Percentiles rank a stretch among this genome's conserved stretches.
Evolutionary conservation across 1,139 yeast genomes (phyloP).

Genomic region (Zygoascus sp.): DNA sequence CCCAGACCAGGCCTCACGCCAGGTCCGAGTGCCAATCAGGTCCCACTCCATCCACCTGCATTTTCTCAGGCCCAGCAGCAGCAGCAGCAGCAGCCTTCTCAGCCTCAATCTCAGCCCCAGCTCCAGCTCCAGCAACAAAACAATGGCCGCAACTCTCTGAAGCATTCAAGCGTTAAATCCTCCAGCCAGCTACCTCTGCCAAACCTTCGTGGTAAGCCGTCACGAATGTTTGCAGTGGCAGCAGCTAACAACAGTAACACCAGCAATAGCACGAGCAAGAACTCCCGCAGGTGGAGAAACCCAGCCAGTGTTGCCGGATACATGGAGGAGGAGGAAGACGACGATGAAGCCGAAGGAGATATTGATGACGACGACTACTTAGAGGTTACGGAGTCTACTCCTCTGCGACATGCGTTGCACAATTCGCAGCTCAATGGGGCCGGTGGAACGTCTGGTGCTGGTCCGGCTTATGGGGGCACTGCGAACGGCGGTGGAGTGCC

Average conservation of each 20-base stretch:
- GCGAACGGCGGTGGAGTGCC: neutral
- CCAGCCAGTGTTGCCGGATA: constrained; percentile 16
- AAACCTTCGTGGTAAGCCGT: constrained; percentile 11
- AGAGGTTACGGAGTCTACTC: constrained; percentile 33
- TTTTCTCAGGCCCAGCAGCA: constrained; percentile 13
- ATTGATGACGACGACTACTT: constrained; percentile 31
- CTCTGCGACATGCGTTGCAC: constrained; percentile 25
- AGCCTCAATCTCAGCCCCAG: constrained; percentile 13
- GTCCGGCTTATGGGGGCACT: constrained; percentile 2
- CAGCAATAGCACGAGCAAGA: constrained; percentile 22
- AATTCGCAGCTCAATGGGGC: constrained; percentile 1
- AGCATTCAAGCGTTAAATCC: constrained; percentile 10
- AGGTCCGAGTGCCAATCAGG: neutral
- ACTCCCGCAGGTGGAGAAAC: constrained; percentile 28
- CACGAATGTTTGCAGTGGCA: constrained; percentile 12
- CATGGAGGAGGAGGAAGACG: constrained; percentile 27
- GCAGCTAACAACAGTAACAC: constrained; percentile 8
- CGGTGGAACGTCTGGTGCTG: neutral
- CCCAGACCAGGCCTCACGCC: constrained; percentile 1
- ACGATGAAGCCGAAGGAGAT: constrained; percentile 28
- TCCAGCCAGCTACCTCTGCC: constrained; percentile 12
- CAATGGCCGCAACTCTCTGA: constrained; percentile 4
- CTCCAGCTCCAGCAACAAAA: constrained; percentile 3
- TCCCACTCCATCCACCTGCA: neutral
- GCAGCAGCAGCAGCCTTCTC: constrained; percentile 18